Evolutionary conservation across 768 basidiomycete genomes (phyloP), one percentile per base, ranked within the genome.

Genomic region (Agrocybe chaxingu): DNA sequence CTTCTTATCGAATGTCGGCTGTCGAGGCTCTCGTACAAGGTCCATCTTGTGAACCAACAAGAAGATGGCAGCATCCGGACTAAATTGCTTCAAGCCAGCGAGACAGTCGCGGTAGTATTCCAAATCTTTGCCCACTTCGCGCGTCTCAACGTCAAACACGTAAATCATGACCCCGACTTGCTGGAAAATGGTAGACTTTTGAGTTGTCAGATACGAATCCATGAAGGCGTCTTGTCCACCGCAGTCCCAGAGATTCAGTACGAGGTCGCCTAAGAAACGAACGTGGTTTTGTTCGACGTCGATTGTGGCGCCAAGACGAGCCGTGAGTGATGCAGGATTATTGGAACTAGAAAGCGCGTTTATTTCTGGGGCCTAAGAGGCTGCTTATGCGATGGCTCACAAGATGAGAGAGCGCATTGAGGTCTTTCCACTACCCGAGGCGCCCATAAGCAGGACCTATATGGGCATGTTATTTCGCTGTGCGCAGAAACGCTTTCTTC

Each of bases 401-500:
- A 99, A 99, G 64, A 99, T 98, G 68, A 99, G 87, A 24, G 94
- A 95, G 47, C 97, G 83, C 97, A 99, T 99, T 4, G 96, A 98
- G 8, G 96, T 98, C 76, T 92, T 92, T 50, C 89, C 89, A 62
- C 90, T 92, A 56, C 91, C 92, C 16, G 90, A 92, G 62, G 94
- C 93, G 57, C 97, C 97, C 97, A 99, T 99, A 54, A 98, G 78
- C 59, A 99, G 83, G 41, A 98, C 93, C 95, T 98, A 62, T 40
- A 50, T 44, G 47, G 16, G 37, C 34, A 55, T 30, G 59, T 59
- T 53, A 61, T 54, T 59, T 59, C 48, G 55, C 57, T 55, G 37
- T 46, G 35, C 52, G 48, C 34, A 43, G 50, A 42, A 48, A 12
- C 53, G 46, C 45, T 42, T 49, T 50, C 47, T 55, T 33, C 56